Percentiles rank a stretch among this genome's conserved stretches.
These are phyloP conservation scores for Tulasnella calospora DNA, from an alignment of 768 basidiomycete species.

Conservation along the genomic window DNA sequence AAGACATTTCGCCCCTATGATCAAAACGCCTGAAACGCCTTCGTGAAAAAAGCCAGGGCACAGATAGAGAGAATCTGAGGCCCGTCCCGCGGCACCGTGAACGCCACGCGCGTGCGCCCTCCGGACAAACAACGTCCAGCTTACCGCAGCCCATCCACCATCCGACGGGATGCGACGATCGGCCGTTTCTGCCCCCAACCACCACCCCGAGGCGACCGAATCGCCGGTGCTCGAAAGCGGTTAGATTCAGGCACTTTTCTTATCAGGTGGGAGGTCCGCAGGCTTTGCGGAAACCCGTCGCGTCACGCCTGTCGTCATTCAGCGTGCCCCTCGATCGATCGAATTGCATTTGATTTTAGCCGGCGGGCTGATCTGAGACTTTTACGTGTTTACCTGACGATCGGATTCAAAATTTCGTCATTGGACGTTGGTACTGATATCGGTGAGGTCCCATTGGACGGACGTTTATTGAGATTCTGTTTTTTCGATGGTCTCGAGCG, in stretches of 20 bases:
- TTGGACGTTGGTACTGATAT: background rate
- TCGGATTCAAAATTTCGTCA: background rate
- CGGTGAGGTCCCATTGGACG: background rate
- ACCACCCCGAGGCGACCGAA: background rate
- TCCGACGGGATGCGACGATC: background rate
- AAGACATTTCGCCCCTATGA: too few relatives aligned
- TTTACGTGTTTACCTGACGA: too few relatives aligned
- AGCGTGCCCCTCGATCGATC: background rate
- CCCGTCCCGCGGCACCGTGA: too few relatives aligned
- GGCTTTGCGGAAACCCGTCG: too few relatives aligned
- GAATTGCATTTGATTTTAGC: background rate
- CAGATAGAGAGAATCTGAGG: too few relatives aligned
- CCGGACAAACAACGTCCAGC: too few relatives aligned
- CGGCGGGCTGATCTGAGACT: background rate
- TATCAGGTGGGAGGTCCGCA: too few relatives aligned
- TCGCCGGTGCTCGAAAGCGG: background rate
- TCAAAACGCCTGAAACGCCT: too few relatives aligned
- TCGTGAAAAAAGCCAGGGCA: too few relatives aligned
- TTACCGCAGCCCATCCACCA: background rate
- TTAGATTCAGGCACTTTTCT: background rate
- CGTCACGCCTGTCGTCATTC: background rate
- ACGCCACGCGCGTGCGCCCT: too few relatives aligned
- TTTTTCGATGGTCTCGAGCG: too few relatives aligned
- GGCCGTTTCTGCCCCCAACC: background rate
- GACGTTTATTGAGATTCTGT: background rate